Percentiles rank a stretch among this genome's conserved stretches.
Evolutionary conservation across 1,284 basidiomycete species (phyloP).

Genomic region (Trametes sp.): DNA sequence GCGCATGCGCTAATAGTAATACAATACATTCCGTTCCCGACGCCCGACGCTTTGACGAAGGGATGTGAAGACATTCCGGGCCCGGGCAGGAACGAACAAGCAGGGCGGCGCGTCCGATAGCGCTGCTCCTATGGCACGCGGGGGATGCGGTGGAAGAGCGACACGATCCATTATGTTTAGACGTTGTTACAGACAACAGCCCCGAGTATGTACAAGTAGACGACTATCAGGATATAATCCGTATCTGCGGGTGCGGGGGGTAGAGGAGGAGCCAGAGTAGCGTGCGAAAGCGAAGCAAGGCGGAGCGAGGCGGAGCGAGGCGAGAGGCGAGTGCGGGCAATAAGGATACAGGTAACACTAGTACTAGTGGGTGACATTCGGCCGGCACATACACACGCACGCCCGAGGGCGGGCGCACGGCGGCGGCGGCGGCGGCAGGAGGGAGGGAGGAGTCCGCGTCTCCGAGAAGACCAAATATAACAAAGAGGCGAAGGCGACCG

Average conservation of each 20-base stretch:
- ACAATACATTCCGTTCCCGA: too few relatives aligned
- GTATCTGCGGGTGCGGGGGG: conserved; percentile 9
- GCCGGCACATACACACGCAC: too few relatives aligned
- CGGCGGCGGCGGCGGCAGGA: too few relatives aligned
- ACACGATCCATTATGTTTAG: conserved; percentile 5
- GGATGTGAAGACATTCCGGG: not conserved
- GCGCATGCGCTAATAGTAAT: too few relatives aligned
- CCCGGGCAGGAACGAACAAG: too few relatives aligned
- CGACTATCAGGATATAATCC: conserved; percentile 7
- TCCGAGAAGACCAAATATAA: not conserved
- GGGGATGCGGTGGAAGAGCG: not conserved
- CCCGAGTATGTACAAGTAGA: conserved; percentile 17
- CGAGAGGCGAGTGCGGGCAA: conserved; percentile 11
- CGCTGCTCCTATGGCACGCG: too few relatives aligned
- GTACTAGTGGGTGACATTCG: conserved; percentile 1
- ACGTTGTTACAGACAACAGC: conserved; percentile 14
- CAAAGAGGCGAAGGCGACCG: not conserved
- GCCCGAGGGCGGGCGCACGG: too few relatives aligned
- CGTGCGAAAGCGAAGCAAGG: conserved; percentile 17
- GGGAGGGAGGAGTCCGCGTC: not conserved
- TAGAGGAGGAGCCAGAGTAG: conserved; percentile 1
- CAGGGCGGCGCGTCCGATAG: too few relatives aligned
- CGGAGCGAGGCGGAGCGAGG: too few relatives aligned
- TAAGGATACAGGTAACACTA: conserved; percentile 20
- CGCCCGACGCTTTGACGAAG: not conserved